These are phyloP conservation scores for Pseudohalonectria lignicola DNA, from an alignment of 2,329 filamentous ascomycete species.

Conservation along the genomic window DNA sequence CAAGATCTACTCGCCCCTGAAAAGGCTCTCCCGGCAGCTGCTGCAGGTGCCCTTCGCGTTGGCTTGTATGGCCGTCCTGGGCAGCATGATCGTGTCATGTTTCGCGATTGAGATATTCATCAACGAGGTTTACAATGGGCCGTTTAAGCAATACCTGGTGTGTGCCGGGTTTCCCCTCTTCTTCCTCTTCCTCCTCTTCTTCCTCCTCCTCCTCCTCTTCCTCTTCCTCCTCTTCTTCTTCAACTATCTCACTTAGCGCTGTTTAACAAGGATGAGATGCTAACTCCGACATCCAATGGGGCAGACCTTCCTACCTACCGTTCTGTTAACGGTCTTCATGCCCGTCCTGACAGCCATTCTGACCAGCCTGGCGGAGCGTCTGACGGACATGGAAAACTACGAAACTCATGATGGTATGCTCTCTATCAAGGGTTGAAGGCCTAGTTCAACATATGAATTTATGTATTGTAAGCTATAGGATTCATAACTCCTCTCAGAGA, in stretches of 20 bases:
- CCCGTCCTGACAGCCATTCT: conserved; percentile 69
- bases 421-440: not conserved
- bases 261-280: too few relatives aligned
- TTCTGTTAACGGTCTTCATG: conserved; percentile 71
- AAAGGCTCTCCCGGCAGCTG: conserved; percentile 65
- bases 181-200: not conserved
- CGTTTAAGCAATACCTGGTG: conserved; percentile 75
- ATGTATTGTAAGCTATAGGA: too few relatives aligned
- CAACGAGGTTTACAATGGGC: conserved; percentile 83
- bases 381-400: conserved; percentile 87
- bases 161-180: conserved; percentile 17
- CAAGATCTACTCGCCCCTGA: conserved; percentile 64
- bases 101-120: conserved; percentile 96
- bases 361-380: conserved; percentile 60
- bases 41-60: conserved; percentile 79
- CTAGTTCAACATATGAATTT: too few relatives aligned
- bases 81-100: conserved; percentile 71
- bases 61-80: conserved; percentile 59
- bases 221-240: too few relatives aligned
- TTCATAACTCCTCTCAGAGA: too few relatives aligned
- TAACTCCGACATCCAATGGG: too few relatives aligned
- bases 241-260: too few relatives aligned
- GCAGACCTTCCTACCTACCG: conserved; percentile 76
- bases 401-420: conserved; percentile 61
- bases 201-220: not conserved